Evolutionary conservation across 2,329 filamentous ascomycete genomes (phyloP).

Genomic region (Diaporthe sp.): DNA sequence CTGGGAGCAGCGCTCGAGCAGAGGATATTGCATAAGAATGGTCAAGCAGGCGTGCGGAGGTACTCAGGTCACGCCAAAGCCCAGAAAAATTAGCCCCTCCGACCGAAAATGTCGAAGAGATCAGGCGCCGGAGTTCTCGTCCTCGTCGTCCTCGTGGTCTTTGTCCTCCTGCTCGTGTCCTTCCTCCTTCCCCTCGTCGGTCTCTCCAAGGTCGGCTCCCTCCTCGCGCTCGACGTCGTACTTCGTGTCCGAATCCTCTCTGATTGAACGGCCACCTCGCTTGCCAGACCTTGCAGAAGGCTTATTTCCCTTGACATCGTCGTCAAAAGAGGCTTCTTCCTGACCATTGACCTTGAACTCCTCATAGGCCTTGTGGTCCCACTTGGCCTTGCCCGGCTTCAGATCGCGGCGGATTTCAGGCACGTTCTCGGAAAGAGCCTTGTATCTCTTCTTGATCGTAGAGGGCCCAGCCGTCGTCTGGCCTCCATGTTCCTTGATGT

Average conservation of each 20-base stretch:
- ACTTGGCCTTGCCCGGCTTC: neutral
- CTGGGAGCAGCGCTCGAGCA: neutral
- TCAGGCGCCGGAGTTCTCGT: neutral
- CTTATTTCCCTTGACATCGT: neutral
- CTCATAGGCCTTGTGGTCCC: neutral
- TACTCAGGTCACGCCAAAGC: neutral
- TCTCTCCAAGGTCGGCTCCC: neutral
- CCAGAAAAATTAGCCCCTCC: neutral
- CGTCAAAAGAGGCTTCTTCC: neutral
- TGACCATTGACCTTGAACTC: neutral
- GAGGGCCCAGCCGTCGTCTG: neutral
- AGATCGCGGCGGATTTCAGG: neutral
- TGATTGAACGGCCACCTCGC: neutral
- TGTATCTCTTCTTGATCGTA: neutral
- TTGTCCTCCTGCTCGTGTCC: neutral
- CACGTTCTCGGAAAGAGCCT: neutral
- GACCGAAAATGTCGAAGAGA: neutral
- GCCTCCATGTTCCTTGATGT: neutral
- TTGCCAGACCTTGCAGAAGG: neutral
- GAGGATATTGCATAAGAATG: neutral
- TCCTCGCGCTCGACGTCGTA: neutral
- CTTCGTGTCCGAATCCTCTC: neutral
- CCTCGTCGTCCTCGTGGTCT: neutral
- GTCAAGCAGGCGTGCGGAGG: neutral
- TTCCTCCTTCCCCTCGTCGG: neutral